A percentile compares a stretch with the other conserved stretches of the same genome.
Evolutionary conservation across 176 grass and related monocot species (phyloP).

Genomic region (Saccharum officinarum): DNA sequence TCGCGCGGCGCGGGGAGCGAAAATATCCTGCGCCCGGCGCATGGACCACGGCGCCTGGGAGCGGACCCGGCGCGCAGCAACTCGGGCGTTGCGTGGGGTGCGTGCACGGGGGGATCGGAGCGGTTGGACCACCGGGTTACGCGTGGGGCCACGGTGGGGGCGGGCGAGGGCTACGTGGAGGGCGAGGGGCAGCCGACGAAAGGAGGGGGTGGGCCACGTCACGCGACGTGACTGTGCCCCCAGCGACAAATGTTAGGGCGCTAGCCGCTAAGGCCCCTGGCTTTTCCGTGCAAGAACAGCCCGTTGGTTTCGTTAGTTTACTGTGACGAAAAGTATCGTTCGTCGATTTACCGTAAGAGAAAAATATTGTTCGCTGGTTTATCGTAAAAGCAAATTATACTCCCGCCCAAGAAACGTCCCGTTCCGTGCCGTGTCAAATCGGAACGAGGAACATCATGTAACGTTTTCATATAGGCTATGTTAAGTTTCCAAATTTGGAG

Average conservation of each 20-base stretch:
- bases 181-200: background rate
- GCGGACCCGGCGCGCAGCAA: background rate
- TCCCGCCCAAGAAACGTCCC: too few species aligned
- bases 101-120: rapidly evolving
- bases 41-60: background rate
- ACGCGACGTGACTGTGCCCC: background rate
- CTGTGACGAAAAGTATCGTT: too few species aligned
- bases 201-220: constrained; percentile 10
- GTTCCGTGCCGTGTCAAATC: too few species aligned
- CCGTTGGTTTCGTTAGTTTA: too few species aligned
- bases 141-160: too few species aligned
- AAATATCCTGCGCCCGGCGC: constrained; percentile 11
- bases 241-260: constrained; percentile 19
- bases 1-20: background rate
- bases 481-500: too few species aligned
- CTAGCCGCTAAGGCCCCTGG: background rate
- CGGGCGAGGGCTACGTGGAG: constrained; percentile 29
- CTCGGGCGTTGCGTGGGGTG: background rate
- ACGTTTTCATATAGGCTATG: too few species aligned
- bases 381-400: too few species aligned
- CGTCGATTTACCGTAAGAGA: too few species aligned
- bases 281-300: constrained; percentile 20
- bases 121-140: background rate
- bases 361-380: too few species aligned
- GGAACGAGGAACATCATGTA: too few species aligned